phyloP scores from a whole-genome alignment of 2,329 filamentous ascomycete genomes.

The Tolypocladium album region DNA sequence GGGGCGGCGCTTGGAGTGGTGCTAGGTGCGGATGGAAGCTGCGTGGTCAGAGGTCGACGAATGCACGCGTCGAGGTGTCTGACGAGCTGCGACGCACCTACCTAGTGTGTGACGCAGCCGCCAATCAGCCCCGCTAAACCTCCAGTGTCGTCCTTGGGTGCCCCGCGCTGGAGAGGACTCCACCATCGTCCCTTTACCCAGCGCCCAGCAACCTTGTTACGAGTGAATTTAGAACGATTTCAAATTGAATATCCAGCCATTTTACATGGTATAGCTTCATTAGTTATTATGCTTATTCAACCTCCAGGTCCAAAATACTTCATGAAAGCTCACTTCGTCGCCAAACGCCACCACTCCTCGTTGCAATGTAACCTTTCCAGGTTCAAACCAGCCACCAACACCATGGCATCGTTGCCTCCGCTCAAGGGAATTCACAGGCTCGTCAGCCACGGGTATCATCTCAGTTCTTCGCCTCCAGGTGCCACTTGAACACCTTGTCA shows the following conservation, averaged over 20 bases:
- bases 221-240: neutral
- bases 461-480: constrained; percentile 39
- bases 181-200: neutral
- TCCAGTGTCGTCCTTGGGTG: neutral
- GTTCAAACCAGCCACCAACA: neutral
- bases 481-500: constrained; percentile 72
- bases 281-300: neutral
- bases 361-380: neutral
- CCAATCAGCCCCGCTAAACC: neutral
- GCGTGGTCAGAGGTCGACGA: neutral
- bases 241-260: neutral
- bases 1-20: neutral
- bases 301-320: neutral
- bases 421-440: neutral
- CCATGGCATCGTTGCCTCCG: neutral
- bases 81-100: neutral
- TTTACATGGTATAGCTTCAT: neutral
- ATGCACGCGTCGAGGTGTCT: neutral
- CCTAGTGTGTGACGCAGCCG: neutral
- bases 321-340: neutral
- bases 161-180: neutral
- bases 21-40: neutral
- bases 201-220: neutral
- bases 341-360: neutral
- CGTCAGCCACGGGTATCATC: neutral